Conservation (phyloP, 176 grass and related monocot genomes). For the Ananas comosus region DNA sequence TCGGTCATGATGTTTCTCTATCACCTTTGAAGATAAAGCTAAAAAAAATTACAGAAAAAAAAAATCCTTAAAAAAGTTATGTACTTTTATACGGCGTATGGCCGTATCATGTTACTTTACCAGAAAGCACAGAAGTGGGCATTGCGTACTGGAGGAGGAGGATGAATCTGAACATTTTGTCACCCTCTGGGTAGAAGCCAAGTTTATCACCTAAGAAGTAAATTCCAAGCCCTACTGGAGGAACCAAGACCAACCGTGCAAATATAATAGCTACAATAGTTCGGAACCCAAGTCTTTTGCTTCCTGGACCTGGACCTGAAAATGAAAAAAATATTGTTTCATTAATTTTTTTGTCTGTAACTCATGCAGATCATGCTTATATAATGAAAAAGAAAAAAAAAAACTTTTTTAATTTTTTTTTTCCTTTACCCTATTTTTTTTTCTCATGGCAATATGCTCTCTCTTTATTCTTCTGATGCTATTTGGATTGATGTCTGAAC, state of each 20-base stretch:
- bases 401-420: neutral
- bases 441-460: no score
- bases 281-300: constrained; percentile 73
- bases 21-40: no score
- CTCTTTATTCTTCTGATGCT: no score
- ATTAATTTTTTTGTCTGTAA: no score
- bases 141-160: constrained; percentile 89
- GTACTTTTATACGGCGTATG: neutral
- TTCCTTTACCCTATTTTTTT: no score
- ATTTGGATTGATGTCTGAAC: no score
- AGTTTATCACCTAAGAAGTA: constrained; percentile 73
- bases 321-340: neutral
- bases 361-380: no score
- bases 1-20: no score
- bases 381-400: no score
- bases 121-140: constrained; percentile 97
- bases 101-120: constrained; percentile 27
- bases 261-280: constrained; percentile 86
- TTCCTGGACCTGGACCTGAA: constrained; percentile 94
- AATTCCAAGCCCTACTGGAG: constrained; percentile 73
- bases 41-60: neutral
- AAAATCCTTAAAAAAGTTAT: neutral
- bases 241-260: constrained; percentile 70
- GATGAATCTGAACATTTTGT: constrained; percentile 99
- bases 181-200: constrained; percentile 68